Evolutionary conservation across 169 alveolate species (phyloP).

Genomic region (Eimeria brunetti): DNA sequence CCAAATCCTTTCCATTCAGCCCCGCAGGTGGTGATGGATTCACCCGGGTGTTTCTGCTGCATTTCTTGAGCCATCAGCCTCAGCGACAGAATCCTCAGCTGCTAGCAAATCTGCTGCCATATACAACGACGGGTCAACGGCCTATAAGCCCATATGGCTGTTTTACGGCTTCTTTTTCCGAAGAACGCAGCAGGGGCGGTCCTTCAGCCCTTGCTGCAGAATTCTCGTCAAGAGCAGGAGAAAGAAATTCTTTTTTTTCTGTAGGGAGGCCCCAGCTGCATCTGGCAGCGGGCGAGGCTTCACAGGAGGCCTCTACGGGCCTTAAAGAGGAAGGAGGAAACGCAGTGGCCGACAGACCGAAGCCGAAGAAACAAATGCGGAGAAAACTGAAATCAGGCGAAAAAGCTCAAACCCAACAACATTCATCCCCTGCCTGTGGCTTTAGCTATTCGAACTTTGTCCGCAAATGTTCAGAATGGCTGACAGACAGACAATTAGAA

Average conservation of each 20-base stretch:
- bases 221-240: too few relatives aligned
- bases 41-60: neutral
- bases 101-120: neutral
- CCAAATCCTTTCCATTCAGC: neutral
- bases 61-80: neutral
- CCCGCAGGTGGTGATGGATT: neutral
- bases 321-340: too few relatives aligned
- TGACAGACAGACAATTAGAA: constrained; percentile 46
- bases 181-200: too few relatives aligned
- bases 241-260: too few relatives aligned
- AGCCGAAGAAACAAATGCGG: neutral
- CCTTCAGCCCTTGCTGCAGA: too few relatives aligned
- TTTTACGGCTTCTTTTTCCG: neutral
- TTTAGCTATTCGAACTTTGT: constrained; percentile 71
- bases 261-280: too few relatives aligned
- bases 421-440: constrained; percentile 37
- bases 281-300: too few relatives aligned
- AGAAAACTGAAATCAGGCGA: neutral
- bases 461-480: constrained; percentile 59
- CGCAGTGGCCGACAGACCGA: too few relatives aligned
- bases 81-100: neutral
- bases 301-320: too few relatives aligned
- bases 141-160: neutral
- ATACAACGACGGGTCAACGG: neutral
- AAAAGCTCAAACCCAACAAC: neutral